A percentile compares a stretch with the other conserved stretches of the same genome.
Evolutionary conservation across 192 early-diverging fungal species (phyloP).

Genomic region (Pilaira anomala): DNA sequence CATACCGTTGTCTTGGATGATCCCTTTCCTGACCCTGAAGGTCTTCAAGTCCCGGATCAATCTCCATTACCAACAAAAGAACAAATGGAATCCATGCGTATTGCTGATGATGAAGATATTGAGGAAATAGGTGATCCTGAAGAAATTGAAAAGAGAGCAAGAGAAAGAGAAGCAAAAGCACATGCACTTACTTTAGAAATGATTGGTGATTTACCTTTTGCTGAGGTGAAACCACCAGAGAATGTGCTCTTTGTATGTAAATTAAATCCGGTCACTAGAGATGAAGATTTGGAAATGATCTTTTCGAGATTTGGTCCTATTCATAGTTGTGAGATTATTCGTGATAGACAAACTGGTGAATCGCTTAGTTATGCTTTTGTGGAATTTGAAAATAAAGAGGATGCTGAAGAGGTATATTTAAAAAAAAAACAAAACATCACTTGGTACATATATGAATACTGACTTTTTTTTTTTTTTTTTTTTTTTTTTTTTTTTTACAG

Average conservation of each 20-base stretch:
- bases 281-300: constrained; percentile 89
- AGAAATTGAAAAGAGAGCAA: constrained; percentile 59
- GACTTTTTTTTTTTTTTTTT: background rate
- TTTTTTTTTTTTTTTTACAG: background rate
- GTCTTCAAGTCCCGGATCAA: constrained; percentile 56
- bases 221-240: constrained; percentile 95
- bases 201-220: constrained; percentile 95
- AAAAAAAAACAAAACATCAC: background rate
- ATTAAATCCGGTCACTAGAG: constrained; percentile 83
- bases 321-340: constrained; percentile 84
- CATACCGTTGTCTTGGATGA: constrained; percentile 93
- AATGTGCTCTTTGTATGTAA: constrained; percentile 96
- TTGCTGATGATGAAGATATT: constrained; percentile 78
- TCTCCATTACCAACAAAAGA: constrained; percentile 78
- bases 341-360: constrained; percentile 77
- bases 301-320: constrained; percentile 92
- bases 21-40: constrained; percentile 82
- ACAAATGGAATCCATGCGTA: constrained; percentile 66
- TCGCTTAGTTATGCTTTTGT: constrained; percentile 95
- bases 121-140: constrained; percentile 57
- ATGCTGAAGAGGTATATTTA: constrained; percentile 66
- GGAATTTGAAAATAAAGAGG: constrained; percentile 85
- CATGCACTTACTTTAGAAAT: constrained; percentile 95
- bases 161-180: constrained; percentile 76
- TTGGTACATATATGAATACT: too few relatives aligned